phyloP scores from a whole-genome alignment of 106 monocot species.

The Acorus gramineus region DNA sequence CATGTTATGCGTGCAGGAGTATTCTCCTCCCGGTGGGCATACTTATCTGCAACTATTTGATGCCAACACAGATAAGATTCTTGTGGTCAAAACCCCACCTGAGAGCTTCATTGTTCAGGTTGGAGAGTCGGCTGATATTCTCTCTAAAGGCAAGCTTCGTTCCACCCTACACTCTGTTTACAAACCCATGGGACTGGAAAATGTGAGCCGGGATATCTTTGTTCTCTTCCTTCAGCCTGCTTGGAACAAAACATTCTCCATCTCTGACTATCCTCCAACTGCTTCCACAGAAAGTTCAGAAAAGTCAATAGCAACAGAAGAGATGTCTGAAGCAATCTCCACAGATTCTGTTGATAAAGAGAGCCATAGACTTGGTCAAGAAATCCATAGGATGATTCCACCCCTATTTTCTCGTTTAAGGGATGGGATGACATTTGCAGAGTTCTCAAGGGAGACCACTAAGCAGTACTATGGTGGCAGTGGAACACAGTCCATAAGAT shows the following conservation, averaged over 20 bases:
- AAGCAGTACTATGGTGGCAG: constrained; percentile 82
- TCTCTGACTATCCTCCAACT: constrained; percentile 13
- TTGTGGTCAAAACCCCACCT: constrained; percentile 45
- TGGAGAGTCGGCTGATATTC: constrained; percentile 78
- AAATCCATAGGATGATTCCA: constrained; percentile 51
- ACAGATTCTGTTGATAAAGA: constrained; percentile 2
- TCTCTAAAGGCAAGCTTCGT: constrained; percentile 60
- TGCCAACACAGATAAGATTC: constrained; percentile 28
- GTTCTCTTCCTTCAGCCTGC: constrained; percentile 91
- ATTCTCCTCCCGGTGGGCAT: constrained; percentile 33
- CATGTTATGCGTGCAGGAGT: constrained; percentile 17
- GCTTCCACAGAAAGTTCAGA: constrained; percentile 7
- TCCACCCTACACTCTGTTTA: constrained; percentile 78
- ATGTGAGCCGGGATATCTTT: constrained; percentile 75
- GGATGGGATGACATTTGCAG: constrained; percentile 96
- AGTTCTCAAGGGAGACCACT: constrained; percentile 85
- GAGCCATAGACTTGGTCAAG: constrained; percentile 16
- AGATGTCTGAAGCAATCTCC: not conserved
- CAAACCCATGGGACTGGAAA: constrained; percentile 32
- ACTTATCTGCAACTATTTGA: constrained; percentile 76
- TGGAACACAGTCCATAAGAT: constrained; percentile 49
- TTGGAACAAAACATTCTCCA: constrained; percentile 51
- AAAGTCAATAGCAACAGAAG: not conserved
- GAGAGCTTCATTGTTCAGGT: constrained; percentile 84
- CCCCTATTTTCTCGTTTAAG: constrained; percentile 60